These are phyloP conservation scores for Artemisia annua DNA, from an alignment of 129 eudicot species.

Conservation along the genomic window DNA sequence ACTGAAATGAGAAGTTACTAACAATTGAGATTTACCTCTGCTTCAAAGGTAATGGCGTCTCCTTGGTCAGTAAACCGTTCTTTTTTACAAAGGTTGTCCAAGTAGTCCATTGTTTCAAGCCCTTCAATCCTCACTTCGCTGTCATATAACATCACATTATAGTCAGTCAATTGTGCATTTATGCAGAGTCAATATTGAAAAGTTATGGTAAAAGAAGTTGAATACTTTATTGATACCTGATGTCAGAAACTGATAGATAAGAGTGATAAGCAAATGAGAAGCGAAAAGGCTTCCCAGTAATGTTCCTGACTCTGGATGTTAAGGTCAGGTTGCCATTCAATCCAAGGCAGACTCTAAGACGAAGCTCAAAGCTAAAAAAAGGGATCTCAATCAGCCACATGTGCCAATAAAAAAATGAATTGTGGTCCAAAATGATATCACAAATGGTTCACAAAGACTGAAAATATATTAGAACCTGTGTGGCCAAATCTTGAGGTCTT, in stretches of 20 bases:
- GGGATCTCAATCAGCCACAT: not conserved
- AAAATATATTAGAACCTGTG: slow-evolving; percentile 51
- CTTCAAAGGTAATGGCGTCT: slow-evolving; percentile 85
- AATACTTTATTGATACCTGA: slow-evolving; percentile 50
- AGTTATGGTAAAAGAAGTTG: not conserved
- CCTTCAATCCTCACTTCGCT: slow-evolving; percentile 99
- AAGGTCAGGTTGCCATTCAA: slow-evolving; percentile 64
- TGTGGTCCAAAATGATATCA: not conserved
- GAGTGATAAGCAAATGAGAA: slow-evolving; percentile 87
- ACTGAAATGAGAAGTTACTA: not conserved
- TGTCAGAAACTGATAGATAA: slow-evolving; percentile 80
- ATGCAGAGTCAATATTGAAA: too few relatives aligned
- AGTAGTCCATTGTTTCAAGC: slow-evolving; percentile 77
- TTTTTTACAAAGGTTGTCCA: slow-evolving; percentile 66
- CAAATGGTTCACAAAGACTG: too few relatives aligned
- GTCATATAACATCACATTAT: slow-evolving; percentile 13
- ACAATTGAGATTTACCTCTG: slow-evolving; percentile 52
- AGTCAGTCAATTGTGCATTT: not conserved
- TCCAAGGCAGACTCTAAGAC: slow-evolving; percentile 76
- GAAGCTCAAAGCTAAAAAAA: slow-evolving; percentile 74
- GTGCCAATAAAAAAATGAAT: not conserved
- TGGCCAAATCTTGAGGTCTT: slow-evolving; percentile 80
- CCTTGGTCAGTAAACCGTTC: slow-evolving; percentile 91
- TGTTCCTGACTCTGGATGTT: slow-evolving; percentile 75
- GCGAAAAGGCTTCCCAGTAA: slow-evolving; percentile 78